Conservation (phyloP, 805 yeast genomes). For the Saccharomyces jurei region DNA sequence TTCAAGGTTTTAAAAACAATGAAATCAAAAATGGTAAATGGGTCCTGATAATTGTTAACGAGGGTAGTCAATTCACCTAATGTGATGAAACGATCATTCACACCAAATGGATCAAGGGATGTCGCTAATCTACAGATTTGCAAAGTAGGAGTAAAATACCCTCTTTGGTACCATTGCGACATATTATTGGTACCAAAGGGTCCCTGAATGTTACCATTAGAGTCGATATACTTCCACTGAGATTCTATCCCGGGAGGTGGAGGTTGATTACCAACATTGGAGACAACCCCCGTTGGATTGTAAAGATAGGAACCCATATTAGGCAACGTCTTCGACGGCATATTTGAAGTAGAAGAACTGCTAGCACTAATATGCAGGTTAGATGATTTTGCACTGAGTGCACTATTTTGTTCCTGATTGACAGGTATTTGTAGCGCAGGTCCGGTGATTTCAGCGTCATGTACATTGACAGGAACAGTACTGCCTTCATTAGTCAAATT, state of each 20-base stretch:
- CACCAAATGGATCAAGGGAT: conserved; percentile 22
- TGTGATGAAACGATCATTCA: conserved; percentile 20
- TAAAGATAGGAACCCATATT: not conserved
- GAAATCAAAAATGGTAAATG: conserved; percentile 20
- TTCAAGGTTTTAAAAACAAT: not conserved
- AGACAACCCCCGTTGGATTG: not conserved
- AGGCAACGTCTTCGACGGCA: not conserved
- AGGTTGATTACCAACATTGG: not conserved
- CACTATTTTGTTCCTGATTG: not conserved
- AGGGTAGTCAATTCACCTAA: conserved; percentile 18
- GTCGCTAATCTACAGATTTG: conserved; percentile 43
- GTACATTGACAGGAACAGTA: not conserved
- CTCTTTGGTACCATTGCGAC: conserved; percentile 70
- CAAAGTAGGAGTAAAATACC: conserved; percentile 52
- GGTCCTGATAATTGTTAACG: conserved; percentile 22
- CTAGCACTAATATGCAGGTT: not conserved
- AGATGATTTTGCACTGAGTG: not conserved
- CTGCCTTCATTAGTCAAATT: not conserved
- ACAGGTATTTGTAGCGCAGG: not conserved
- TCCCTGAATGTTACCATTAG: conserved; percentile 65
- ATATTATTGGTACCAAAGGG: conserved; percentile 69
- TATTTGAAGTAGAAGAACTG: not conserved
- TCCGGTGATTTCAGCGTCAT: not conserved
- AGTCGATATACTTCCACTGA: conserved; percentile 71
- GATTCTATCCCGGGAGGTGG: conserved; percentile 34